phyloP scores from a whole-genome alignment of 2,329 filamentous ascomycete genomes.

The Xylaria sp. region DNA sequence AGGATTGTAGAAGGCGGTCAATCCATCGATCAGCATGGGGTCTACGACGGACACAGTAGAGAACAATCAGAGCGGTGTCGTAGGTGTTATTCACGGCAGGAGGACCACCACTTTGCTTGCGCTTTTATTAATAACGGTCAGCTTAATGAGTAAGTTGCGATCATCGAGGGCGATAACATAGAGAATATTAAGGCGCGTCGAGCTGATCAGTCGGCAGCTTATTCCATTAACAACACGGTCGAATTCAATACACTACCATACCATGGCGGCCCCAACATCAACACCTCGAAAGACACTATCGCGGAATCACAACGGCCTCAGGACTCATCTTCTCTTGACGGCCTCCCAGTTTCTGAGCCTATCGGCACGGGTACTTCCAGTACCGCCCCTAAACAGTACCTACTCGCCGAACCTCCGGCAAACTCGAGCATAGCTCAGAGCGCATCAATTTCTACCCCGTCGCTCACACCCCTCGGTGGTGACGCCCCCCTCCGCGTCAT shows the following conservation, averaged over 20 bases:
- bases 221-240: conserved; percentile 10
- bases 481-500: conserved; percentile 45
- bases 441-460: background rate
- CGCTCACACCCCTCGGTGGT: conserved; percentile 24
- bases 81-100: background rate
- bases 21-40: background rate
- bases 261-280: background rate
- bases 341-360: background rate
- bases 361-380: background rate
- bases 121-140: conserved; percentile 21
- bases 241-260: conserved; percentile 6
- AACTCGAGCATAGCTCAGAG: background rate
- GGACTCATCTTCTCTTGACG: background rate
- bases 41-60: background rate
- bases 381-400: background rate
- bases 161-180: background rate
- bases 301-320: background rate
- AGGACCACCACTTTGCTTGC: conserved; percentile 11
- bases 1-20: background rate
- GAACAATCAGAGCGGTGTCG: background rate
- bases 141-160: conserved; percentile 21
- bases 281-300: background rate
- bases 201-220: conserved; percentile 16
- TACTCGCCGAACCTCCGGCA: background rate
- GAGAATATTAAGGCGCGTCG: background rate